Evolutionary conservation across 345 rosid species (phyloP).

Genomic region (Gossypium arboreum): DNA sequence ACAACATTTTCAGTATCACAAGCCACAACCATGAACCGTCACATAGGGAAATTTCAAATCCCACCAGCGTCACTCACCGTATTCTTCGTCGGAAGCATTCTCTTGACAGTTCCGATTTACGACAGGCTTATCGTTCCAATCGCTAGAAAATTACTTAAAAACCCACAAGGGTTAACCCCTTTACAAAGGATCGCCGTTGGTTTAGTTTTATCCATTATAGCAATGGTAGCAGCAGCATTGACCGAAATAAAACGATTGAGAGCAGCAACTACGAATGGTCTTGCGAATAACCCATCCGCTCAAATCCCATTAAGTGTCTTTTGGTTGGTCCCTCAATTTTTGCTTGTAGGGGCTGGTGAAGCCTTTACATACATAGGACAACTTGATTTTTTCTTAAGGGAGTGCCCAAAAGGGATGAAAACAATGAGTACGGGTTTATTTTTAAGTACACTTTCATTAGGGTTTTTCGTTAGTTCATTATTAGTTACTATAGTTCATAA

Average conservation of each 20-base stretch:
- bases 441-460: conserved; percentile 78
- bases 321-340: conserved; percentile 77
- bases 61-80: conserved; percentile 73
- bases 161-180: conserved; percentile 78
- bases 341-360: conserved; percentile 85
- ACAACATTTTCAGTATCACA: conserved; percentile 93
- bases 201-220: conserved; percentile 44
- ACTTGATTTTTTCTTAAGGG: conserved; percentile 85
- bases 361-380: conserved; percentile 88
- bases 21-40: conserved; percentile 91
- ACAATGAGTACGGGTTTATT: conserved; percentile 92
- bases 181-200: conserved; percentile 85
- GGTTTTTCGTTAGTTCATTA: conserved; percentile 78
- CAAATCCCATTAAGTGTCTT: conserved; percentile 67
- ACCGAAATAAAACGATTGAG: conserved; percentile 59
- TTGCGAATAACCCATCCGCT: conserved; percentile 34
- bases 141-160: conserved; percentile 44
- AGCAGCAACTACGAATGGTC: conserved; percentile 38
- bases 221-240: conserved; percentile 77
- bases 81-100: conserved; percentile 84
- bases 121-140: conserved; percentile 58
- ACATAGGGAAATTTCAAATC: conserved; percentile 65
- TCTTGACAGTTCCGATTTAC: conserved; percentile 76
- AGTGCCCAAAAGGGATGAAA: conserved; percentile 98
- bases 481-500: conserved; percentile 72